phyloP scores from a whole-genome alignment of 169 alveolate species.

The Babesia caballi region DNA sequence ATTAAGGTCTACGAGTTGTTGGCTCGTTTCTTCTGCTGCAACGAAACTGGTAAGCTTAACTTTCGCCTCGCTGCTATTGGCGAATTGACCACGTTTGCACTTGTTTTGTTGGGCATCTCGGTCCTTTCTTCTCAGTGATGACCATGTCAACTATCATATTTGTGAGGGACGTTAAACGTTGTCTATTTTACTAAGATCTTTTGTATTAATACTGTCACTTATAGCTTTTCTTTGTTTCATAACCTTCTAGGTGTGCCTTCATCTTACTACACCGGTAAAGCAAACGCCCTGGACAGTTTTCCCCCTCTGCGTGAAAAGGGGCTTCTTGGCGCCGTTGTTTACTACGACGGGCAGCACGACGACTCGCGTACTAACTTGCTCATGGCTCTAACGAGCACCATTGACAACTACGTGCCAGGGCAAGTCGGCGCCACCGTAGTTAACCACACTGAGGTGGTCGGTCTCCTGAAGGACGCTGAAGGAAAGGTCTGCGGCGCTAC shows the following conservation, averaged over 20 bases:
- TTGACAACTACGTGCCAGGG: constrained; percentile 81
- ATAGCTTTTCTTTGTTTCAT: background rate
- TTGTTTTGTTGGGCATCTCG: too few relatives aligned
- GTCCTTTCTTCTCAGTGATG: too few relatives aligned
- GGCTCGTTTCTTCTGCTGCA: constrained; percentile 79
- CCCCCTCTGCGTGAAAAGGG: constrained; percentile 73
- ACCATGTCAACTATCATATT: too few relatives aligned
- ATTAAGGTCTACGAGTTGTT: constrained; percentile 83
- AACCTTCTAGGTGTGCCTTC: constrained; percentile 69
- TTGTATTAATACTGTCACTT: too few relatives aligned
- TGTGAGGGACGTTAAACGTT: too few relatives aligned
- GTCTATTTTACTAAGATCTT: too few relatives aligned
- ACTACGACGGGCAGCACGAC: constrained; percentile 90
- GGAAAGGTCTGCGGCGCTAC: constrained; percentile 83
- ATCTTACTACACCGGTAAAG: constrained; percentile 68
- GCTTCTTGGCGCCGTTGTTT: constrained; percentile 79
- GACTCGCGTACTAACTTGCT: constrained; percentile 86
- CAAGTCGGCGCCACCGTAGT: constrained; percentile 85
- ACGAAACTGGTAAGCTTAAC: constrained; percentile 67
- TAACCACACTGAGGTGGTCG: constrained; percentile 82
- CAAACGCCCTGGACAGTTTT: constrained; percentile 65
- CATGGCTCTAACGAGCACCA: constrained; percentile 83
- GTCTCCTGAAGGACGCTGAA: constrained; percentile 72
- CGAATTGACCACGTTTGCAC: too few relatives aligned
- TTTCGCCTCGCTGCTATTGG: too few relatives aligned